A percentile compares a stretch with the other conserved stretches of the same genome.
Evolutionary conservation across 2,329 filamentous ascomycete genomes (phyloP).

Genomic region (Pseudopithomyces maydicus): DNA sequence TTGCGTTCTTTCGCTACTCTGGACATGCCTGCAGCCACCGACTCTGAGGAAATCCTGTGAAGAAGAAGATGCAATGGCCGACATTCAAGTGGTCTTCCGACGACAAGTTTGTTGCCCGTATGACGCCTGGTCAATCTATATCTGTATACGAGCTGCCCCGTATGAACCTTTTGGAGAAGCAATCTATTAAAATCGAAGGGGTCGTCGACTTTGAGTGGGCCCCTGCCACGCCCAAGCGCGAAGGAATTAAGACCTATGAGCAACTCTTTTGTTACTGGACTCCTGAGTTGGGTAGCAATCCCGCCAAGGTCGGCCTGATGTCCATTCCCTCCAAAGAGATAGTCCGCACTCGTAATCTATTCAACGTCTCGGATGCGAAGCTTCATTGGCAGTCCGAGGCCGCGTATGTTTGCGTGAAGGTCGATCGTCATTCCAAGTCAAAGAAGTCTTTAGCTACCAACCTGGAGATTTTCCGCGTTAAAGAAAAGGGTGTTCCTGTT

Average conservation of each 20-base stretch:
- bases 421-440: slow-evolving; percentile 97
- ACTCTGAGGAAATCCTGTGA: slow-evolving; percentile 69
- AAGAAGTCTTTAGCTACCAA: slow-evolving; percentile 98
- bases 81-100: slow-evolving; percentile 99
- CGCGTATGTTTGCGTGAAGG: slow-evolving; percentile 95
- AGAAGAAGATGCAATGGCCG: slow-evolving; percentile 97
- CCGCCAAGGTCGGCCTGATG: slow-evolving; percentile 96
- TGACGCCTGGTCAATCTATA: slow-evolving; percentile 86
- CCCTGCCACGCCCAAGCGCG: slow-evolving; percentile 78
- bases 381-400: slow-evolving; percentile 98
- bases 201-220: slow-evolving; percentile 99
- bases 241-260: slow-evolving; percentile 88
- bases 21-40: slow-evolving; percentile 71
- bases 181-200: slow-evolving; percentile 92
- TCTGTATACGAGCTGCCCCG: slow-evolving; percentile 87
- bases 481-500: slow-evolving; percentile 96
- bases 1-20: slow-evolving; percentile 92
- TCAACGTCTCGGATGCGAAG: slow-evolving; percentile 97
- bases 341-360: slow-evolving; percentile 91
- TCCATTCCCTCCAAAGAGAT: slow-evolving; percentile 93
- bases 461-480: slow-evolving; percentile 95
- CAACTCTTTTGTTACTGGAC: slow-evolving; percentile 99
- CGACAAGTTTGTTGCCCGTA: slow-evolving; percentile 93
- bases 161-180: slow-evolving; percentile 90
- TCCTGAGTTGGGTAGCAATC: slow-evolving; percentile 96